Conservation (phyloP, 192 early-diverging fungal genomes). For the Podila verticillata region DNA sequence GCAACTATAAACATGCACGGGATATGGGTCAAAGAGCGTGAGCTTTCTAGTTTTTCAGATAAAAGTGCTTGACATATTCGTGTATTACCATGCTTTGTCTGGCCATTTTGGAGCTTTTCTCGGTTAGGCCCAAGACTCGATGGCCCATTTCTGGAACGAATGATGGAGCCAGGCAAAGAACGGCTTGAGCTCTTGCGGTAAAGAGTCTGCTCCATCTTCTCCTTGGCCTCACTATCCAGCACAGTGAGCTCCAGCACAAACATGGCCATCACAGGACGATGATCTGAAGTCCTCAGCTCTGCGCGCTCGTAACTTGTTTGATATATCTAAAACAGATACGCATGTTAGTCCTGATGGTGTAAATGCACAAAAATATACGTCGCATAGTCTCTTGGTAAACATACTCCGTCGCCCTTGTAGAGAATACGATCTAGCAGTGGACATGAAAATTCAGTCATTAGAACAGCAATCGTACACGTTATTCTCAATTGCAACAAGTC, state of each 20-base stretch:
- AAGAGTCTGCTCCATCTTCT: slow-evolving; percentile 57
- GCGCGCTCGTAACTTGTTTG: slow-evolving; percentile 65
- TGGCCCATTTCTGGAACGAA: neutral
- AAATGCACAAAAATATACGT: too few species aligned
- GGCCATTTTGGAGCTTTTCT: neutral
- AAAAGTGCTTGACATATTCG: too few species aligned
- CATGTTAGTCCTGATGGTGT: too few species aligned
- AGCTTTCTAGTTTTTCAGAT: too few species aligned
- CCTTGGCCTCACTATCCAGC: slow-evolving; percentile 57
- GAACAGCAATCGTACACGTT: too few species aligned
- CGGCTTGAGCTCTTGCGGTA: slow-evolving; percentile 55
- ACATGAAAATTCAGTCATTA: neutral
- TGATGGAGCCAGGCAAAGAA: slow-evolving; percentile 1
- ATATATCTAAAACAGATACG: slow-evolving; percentile 16
- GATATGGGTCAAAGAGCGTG: too few species aligned
- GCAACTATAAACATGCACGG: slow-evolving; percentile 24
- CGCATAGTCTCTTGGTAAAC: slow-evolving; percentile 40
- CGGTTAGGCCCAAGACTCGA: neutral
- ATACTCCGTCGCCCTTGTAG: slow-evolving; percentile 62
- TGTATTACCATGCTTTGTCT: too few species aligned
- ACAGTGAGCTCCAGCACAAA: slow-evolving; percentile 51
- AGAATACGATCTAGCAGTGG: slow-evolving; percentile 70
- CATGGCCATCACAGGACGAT: slow-evolving; percentile 65
- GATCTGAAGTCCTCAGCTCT: slow-evolving; percentile 80
- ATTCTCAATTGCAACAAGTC: too few species aligned